These are phyloP conservation scores for Tarenaya hassleriana DNA, from an alignment of 345 rosid species.

Conservation along the genomic window DNA sequence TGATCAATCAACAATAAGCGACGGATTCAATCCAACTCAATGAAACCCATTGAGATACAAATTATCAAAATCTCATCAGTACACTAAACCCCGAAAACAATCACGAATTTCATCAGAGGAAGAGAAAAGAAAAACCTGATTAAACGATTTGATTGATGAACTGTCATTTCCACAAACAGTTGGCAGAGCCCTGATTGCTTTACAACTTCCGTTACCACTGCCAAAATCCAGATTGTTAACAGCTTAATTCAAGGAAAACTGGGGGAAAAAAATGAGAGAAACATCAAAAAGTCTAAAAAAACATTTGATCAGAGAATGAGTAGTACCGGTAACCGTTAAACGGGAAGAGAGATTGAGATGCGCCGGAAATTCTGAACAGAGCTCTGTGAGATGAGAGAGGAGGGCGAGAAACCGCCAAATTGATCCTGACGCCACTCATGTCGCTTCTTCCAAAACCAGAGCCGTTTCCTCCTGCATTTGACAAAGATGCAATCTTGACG, in stretches of 20 bases:
- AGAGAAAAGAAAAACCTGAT: conserved; percentile 32
- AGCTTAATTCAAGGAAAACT: neutral
- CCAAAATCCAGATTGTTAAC: conserved; percentile 9
- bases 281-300: neutral
- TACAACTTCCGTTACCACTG: neutral
- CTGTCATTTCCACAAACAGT: conserved; percentile 24
- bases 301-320: neutral
- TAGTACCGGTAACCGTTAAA: conserved; percentile 8
- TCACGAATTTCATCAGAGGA: neutral
- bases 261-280: neutral
- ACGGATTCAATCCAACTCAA: conserved; percentile 12
- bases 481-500: conserved; percentile 15
- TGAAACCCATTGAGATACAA: neutral
- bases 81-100: neutral
- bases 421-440: neutral
- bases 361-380: conserved; percentile 7
- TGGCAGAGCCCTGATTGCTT: conserved; percentile 28
- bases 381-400: conserved; percentile 9
- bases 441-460: conserved; percentile 9
- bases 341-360: conserved; percentile 9
- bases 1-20: conserved; percentile 7
- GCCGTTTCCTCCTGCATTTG: conserved; percentile 11
- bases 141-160: conserved; percentile 34
- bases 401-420: conserved; percentile 14
- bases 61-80: neutral